Evolutionary conservation across 352 stramenopile genomes (phyloP), one percentile per base, ranked within the genome.

Genomic region (Pythium biforme): DNA sequence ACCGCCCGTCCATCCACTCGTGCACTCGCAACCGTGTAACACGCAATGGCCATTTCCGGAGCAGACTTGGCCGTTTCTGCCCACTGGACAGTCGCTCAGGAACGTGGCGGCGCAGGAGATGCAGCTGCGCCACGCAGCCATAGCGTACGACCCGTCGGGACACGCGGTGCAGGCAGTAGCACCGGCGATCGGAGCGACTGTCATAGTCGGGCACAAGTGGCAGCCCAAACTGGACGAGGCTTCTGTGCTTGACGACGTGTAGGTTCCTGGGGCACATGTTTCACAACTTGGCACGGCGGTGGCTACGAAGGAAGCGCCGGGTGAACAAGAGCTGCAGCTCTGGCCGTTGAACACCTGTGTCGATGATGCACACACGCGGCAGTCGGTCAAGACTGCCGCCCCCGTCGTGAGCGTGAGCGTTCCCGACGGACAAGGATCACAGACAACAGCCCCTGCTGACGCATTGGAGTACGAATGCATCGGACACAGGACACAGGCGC

Each of bases 11-110:
- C 77, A 90, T 1, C 57, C 66, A 58, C 47, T 26, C n/a, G 33
- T 46, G 47, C 83, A 92, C 15, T 65, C 59, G 43, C 83, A 92
- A 0, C 77, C 74, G 23, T 81, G 79, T 4, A 78, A 81, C 5
- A 72, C 25, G 48, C 83, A 92, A 3, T 62, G 49, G 12, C 83
- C 83, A 19, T 83, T 81, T 5, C 77, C 78, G 20, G 79, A 86
- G 37, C 83, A 92, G 47, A 76, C 10, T n/a, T 75, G 19, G 15
- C 79, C 76, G 54, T 89, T 89, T n/a, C 80, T 69, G 11, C 83
- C 83, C 8, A 64, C 45, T 8, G 72, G 57, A 54, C 83, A 92
- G 3, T 64, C 70, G n/a, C 64, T 29, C 2, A 76, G 55, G 33
- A 62, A 69, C 29, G 67, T 47, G 39, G 62, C 2, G 3, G 31